Evolutionary conservation across 1,284 basidiomycete species (phyloP).

Genomic region (Austropuccinia psidii): DNA sequence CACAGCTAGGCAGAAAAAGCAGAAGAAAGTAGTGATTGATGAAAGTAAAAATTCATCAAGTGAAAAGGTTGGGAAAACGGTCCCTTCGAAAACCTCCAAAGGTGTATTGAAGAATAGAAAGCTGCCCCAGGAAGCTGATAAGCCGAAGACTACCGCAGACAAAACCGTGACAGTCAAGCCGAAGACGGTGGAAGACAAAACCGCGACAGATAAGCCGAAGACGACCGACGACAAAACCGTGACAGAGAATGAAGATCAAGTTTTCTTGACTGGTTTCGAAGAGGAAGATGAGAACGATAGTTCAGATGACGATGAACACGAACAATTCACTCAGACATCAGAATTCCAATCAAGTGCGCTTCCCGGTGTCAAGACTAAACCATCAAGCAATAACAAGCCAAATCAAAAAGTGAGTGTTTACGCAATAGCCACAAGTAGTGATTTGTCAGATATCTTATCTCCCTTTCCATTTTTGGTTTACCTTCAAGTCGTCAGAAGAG

Average conservation of each 20-base stretch:
- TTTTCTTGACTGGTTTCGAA: background rate
- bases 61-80: too few species aligned
- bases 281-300: background rate
- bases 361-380: background rate
- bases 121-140: too few species aligned
- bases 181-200: too few species aligned
- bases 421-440: constrained; percentile 36
- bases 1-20: too few species aligned
- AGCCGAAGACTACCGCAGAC: too few species aligned
- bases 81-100: too few species aligned
- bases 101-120: too few species aligned
- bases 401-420: constrained; percentile 18
- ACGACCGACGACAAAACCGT: too few species aligned
- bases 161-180: too few species aligned
- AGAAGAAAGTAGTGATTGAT: too few species aligned
- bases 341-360: background rate
- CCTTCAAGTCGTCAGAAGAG: constrained; percentile 52
- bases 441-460: constrained; percentile 1
- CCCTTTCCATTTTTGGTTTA: background rate
- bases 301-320: background rate
- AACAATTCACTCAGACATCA: background rate
- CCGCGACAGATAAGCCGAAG: too few species aligned
- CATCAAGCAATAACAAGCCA: background rate
- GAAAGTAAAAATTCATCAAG: too few species aligned
- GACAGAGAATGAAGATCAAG: background rate